Base-by-base conservation (phyloP, 148 eudicot species). In the Dianthus caryophyllus region DNA sequence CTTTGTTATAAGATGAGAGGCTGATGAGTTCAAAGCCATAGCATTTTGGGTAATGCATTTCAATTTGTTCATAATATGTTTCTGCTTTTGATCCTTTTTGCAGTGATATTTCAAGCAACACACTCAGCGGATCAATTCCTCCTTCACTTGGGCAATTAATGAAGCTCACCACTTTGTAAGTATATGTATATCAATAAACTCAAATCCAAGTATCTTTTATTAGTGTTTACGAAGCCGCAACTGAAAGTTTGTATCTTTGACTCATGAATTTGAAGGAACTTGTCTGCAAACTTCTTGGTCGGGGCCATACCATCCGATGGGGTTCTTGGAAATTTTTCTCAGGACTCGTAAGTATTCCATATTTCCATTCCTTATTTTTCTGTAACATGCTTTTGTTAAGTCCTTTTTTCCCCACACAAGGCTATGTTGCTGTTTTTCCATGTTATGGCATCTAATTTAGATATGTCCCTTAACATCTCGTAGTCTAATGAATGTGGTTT, bases 101-200 rank as follows among this genome's bases (percentile, higher is more conserved):
- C 82, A 94, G 98, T 76, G 98, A 94, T 66, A 72, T 94, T 20
- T 94, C 98, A 67, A 86, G 98, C 78, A 94, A 93, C 82, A 77
- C 86, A 68, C 88, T 93, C 26, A 79, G 92, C 66, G 98, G 97
- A 65, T 76, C 79, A 48, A 83, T 93, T 72, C 98, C 98, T 67
- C 59, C 83, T 62, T 87, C 96, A 56, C 88, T 93, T 69, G 96
- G 88, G 73, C 87, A 86, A 61, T 75, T 93, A 67, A 75, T 27
- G 81, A 87, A 86, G 78, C 97, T 93, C 60, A 54, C 70, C 52
- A 68, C 69, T 54, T 74, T 93, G 98, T 93, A 74, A 90, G 98
- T 83, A 51, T 70, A 57, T 24, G 98, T 83, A 51, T 70, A 57
- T 24, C 10, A 38, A 9, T 39, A 56, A 58, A 33, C 67, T 75